A percentile compares a stretch with the other conserved stretches of the same genome.
These are phyloP conservation scores for Neonectria coccinea DNA, from an alignment of 2,329 filamentous ascomycete species.

Conservation along the genomic window DNA sequence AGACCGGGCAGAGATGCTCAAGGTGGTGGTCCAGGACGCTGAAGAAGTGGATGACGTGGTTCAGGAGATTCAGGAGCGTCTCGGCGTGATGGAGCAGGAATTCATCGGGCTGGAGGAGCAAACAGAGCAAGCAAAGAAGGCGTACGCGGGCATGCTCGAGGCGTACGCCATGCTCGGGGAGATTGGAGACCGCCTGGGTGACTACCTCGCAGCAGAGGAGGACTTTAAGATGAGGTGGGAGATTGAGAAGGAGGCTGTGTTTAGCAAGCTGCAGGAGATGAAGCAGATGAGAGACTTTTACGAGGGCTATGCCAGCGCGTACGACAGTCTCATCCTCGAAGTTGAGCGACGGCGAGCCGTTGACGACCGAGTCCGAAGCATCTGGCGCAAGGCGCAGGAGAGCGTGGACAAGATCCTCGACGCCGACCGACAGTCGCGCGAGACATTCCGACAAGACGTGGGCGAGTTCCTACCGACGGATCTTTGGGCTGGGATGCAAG, in stretches of 20 bases:
- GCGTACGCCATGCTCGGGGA: slow-evolving; percentile 76
- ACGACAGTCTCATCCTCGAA: slow-evolving; percentile 86
- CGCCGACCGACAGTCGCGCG: slow-evolving; percentile 77
- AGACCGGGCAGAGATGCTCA: slow-evolving; percentile 85
- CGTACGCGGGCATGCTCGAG: slow-evolving; percentile 68
- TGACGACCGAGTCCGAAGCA: slow-evolving; percentile 78
- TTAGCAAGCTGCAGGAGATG: slow-evolving; percentile 78
- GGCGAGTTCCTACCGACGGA: slow-evolving; percentile 90
- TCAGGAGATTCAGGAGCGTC: slow-evolving; percentile 77
- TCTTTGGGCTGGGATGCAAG: slow-evolving; percentile 82
- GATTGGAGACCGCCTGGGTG: slow-evolving; percentile 73
- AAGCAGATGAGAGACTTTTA: slow-evolving; percentile 84
- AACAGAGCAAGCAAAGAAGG: slow-evolving; percentile 61
- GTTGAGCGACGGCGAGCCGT: slow-evolving; percentile 79
- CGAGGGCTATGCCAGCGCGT: slow-evolving; percentile 85
- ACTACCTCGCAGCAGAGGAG: slow-evolving; percentile 72
- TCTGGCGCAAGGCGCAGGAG: slow-evolving; percentile 82
- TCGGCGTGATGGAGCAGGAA: slow-evolving; percentile 80
- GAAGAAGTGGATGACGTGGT: slow-evolving; percentile 75
- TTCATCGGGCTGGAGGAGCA: slow-evolving; percentile 73
- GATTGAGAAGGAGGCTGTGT: slow-evolving; percentile 77
- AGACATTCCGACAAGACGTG: slow-evolving; percentile 83
- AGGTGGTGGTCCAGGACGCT: slow-evolving; percentile 80
- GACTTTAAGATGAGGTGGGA: slow-evolving; percentile 78
- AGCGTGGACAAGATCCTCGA: slow-evolving; percentile 81